A percentile compares a stretch with the other conserved stretches of the same genome.
Conservation (phyloP, 768 basidiomycete genomes). For the Serendipita indica region DNA sequence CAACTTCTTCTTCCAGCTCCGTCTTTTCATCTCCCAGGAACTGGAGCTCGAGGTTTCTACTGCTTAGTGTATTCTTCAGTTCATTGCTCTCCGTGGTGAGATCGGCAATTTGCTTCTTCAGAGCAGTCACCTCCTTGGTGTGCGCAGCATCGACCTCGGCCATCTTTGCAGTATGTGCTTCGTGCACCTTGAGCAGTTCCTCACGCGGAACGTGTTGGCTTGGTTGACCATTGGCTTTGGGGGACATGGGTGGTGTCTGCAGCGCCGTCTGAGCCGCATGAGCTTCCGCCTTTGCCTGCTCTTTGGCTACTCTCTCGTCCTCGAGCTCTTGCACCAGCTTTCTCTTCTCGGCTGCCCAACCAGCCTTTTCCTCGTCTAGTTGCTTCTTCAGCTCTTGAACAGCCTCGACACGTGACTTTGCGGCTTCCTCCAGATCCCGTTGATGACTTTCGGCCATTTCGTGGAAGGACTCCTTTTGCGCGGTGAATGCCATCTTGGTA, state of each 20-base stretch:
- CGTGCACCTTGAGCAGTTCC: constrained; percentile 61
- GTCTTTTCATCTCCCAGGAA: constrained; percentile 69
- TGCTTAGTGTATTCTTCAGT: constrained; percentile 44
- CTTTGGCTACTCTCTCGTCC: constrained; percentile 50
- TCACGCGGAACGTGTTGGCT: constrained; percentile 48
- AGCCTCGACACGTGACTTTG: constrained; percentile 54
- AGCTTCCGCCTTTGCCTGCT: constrained; percentile 35
- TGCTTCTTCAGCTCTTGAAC: constrained; percentile 41
- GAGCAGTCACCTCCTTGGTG: constrained; percentile 37
- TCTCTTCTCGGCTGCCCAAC: constrained; percentile 44
- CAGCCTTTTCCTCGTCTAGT: constrained; percentile 46
- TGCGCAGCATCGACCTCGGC: constrained; percentile 57
- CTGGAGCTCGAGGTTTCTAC: constrained; percentile 65
- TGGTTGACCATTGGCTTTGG: constrained; percentile 30
- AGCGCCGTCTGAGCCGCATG: constrained; percentile 32
- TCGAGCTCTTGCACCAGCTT: constrained; percentile 56
- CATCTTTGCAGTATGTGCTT: constrained; percentile 73
- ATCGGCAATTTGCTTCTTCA: constrained; percentile 44
- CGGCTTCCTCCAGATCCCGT: constrained; percentile 62
- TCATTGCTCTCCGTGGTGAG: constrained; percentile 34
- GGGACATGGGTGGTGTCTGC: constrained; percentile 30
- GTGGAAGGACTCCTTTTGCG: constrained; percentile 54
- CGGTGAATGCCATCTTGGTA: constrained; percentile 46
- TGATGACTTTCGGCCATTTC: constrained; percentile 57
- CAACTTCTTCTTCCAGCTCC: constrained; percentile 57